These are phyloP conservation scores for Phycomyces blakesleeanus DNA, from an alignment of 192 early-diverging fungal species.

Conservation along the genomic window DNA sequence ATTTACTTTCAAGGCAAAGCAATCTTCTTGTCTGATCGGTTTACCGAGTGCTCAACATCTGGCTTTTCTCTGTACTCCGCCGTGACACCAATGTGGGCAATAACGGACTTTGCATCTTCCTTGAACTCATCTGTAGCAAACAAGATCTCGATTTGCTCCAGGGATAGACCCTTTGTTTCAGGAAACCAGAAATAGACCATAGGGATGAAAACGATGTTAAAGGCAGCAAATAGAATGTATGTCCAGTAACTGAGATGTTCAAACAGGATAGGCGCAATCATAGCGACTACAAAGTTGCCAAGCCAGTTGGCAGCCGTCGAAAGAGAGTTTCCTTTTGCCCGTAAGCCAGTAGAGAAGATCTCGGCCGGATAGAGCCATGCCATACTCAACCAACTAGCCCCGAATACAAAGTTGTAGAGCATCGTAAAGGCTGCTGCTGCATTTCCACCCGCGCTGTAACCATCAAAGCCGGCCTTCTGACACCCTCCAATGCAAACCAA, in stretches of 20 bases:
- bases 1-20: too few relatives aligned
- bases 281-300: constrained; percentile 63
- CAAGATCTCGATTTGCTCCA: constrained; percentile 54
- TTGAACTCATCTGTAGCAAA: constrained; percentile 28
- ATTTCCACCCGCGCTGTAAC: constrained; percentile 20
- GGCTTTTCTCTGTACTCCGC: too few relatives aligned
- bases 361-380: constrained; percentile 78
- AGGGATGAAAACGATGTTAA: constrained; percentile 42
- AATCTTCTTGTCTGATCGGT: too few relatives aligned
- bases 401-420: constrained; percentile 66
- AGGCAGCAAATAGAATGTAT: constrained; percentile 53
- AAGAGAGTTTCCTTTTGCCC: constrained; percentile 70
- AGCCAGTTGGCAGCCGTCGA: constrained; percentile 80
- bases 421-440: constrained; percentile 55
- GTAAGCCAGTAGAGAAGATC: constrained; percentile 67
- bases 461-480: constrained; percentile 12
- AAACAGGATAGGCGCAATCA: constrained; percentile 59
- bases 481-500: constrained; percentile 27
- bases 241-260: constrained; percentile 51
- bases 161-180: constrained; percentile 77
- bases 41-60: too few relatives aligned
- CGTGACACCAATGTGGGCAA: too few relatives aligned
- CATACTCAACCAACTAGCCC: constrained; percentile 73
- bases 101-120: constrained; percentile 12
- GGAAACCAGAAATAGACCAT: constrained; percentile 67